phyloP scores from a whole-genome alignment of 192 early-diverging fungal species.

The Diversispora epigaea region DNA sequence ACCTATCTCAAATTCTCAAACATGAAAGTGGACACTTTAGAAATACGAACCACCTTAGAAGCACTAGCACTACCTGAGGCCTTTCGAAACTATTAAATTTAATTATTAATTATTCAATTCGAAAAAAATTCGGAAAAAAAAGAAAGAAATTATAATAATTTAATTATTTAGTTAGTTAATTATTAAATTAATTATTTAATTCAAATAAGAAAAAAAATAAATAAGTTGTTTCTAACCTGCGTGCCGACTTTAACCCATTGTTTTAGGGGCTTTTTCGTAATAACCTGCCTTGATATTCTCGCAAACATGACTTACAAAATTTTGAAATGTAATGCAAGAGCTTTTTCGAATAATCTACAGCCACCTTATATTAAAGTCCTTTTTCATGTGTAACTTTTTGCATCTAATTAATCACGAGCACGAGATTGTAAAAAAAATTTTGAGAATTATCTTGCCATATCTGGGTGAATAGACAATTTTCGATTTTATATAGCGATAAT shows the following conservation, averaged over 20 bases:
- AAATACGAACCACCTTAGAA: slow-evolving; percentile 32
- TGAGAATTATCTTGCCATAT: too few species aligned
- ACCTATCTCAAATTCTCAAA: not conserved
- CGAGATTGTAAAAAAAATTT: too few species aligned
- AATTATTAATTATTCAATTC: too few species aligned
- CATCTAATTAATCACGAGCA: too few species aligned
- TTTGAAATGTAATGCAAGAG: not conserved
- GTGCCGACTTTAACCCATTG: slow-evolving; percentile 28
- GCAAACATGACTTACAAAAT: slow-evolving; percentile 40
- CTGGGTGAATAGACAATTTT: too few species aligned
- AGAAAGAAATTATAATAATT: not conserved
- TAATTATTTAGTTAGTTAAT: slow-evolving; percentile 19
- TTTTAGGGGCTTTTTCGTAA: slow-evolving; percentile 37
- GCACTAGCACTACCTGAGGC: not conserved
- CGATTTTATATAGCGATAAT: too few species aligned
- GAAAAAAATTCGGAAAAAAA: too few species aligned
- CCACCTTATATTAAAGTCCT: not conserved
- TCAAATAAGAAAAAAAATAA: slow-evolving; percentile 11
- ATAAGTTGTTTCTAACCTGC: slow-evolving; percentile 27
- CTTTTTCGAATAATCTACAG: too few species aligned
- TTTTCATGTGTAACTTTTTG: not conserved
- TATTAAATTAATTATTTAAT: not conserved
- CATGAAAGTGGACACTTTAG: not conserved
- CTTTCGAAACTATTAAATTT: not conserved
- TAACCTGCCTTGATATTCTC: slow-evolving; percentile 38